phyloP scores from a whole-genome alignment of 2,329 filamentous ascomycete genomes.

The Ceratocystis diversiconidia region DNA sequence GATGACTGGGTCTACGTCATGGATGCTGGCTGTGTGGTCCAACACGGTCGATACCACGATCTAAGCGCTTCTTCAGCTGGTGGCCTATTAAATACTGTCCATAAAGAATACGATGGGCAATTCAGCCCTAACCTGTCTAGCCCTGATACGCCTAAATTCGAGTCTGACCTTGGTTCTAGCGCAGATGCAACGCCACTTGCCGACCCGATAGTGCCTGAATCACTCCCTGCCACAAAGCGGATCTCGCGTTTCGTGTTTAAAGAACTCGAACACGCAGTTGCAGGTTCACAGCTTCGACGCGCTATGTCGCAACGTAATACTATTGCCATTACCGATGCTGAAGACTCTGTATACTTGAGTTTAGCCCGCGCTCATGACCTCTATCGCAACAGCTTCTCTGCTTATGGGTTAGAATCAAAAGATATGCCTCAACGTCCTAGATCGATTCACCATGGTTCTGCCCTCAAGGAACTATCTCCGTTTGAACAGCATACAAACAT shows the following conservation, averaged over 20 bases:
- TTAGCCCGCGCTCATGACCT: neutral
- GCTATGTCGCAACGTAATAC: neutral
- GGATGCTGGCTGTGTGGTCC: conserved; percentile 51
- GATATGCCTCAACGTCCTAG: neutral
- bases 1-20: conserved; percentile 71
- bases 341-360: neutral
- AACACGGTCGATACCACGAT: conserved; percentile 24
- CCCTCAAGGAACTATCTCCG: neutral
- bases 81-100: neutral
- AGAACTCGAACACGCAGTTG: conserved; percentile 1
- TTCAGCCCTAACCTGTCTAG: neutral
- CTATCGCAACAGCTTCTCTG: neutral
- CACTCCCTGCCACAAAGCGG: neutral
- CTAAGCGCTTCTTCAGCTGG: neutral
- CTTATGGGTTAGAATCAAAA: neutral
- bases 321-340: neutral
- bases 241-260: conserved; percentile 2
- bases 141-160: neutral
- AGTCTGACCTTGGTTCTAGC: neutral
- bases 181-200: neutral
- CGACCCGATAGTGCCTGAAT: neutral
- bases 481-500: neutral
- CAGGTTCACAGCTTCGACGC: neutral
- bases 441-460: neutral
- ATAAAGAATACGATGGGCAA: neutral